Percentiles rank a stretch among this genome's conserved stretches.
Conservation (phyloP, 306 rosid genomes). For the Fragaria vesca region DNA sequence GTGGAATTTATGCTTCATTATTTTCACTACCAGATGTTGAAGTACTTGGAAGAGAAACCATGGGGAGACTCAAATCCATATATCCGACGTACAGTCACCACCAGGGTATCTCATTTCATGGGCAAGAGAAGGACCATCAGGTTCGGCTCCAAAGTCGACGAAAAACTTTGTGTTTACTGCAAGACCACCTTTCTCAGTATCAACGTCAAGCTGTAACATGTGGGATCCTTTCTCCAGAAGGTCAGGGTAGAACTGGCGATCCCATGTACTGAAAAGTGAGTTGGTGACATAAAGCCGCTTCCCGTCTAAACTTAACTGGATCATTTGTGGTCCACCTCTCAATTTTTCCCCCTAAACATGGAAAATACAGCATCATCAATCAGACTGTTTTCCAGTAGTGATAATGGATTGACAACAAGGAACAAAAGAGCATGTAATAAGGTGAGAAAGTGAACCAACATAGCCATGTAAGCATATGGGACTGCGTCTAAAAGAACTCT, state of each 20-base stretch:
- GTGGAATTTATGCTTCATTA: neutral
- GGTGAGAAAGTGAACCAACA: neutral
- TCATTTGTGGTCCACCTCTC: constrained; percentile 95
- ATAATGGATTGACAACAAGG: neutral
- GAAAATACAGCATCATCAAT: neutral
- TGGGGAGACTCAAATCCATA: constrained; percentile 55
- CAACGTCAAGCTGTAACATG: constrained; percentile 82
- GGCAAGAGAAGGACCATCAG: constrained; percentile 91
- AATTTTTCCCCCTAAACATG: constrained; percentile 60
- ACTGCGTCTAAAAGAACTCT: neutral
- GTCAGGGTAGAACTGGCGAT: constrained; percentile 76
- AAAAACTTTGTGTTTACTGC: constrained; percentile 70
- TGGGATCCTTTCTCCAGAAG: constrained; percentile 75
- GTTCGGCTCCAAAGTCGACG: constrained; percentile 87
- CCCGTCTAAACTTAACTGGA: constrained; percentile 88
- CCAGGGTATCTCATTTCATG: constrained; percentile 98
- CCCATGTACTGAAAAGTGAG: constrained; percentile 88
- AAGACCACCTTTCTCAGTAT: constrained; percentile 73
- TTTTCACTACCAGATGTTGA: neutral
- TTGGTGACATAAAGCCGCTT: constrained; percentile 84
- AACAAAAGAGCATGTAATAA: neutral
- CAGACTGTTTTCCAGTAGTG: neutral
- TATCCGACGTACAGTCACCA: constrained; percentile 96
- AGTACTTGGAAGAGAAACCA: neutral
- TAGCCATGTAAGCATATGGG: neutral